A percentile compares a stretch with the other conserved stretches of the same genome.
Evolutionary conservation across 1,284 basidiomycete genomes (phyloP).

Genomic region (Malassezia globosa): DNA sequence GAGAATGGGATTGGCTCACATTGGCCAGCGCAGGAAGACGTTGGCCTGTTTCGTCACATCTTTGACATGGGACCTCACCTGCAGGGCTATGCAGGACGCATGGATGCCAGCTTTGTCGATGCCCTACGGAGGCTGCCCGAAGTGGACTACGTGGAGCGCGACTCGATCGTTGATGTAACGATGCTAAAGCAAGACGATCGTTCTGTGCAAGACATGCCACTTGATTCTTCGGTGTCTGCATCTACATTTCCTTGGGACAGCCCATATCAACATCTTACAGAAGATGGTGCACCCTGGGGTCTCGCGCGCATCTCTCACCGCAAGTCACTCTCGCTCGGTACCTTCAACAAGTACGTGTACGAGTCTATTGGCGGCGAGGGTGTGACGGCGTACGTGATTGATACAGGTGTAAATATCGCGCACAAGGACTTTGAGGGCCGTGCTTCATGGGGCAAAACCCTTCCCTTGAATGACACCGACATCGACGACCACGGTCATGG

Average conservation of each 20-base stretch:
- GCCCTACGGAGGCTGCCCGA: slow-evolving; percentile 75
- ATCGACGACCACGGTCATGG: slow-evolving; percentile 59
- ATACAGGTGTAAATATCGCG: slow-evolving; percentile 76
- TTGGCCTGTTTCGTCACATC: slow-evolving; percentile 31
- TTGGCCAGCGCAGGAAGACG: neutral
- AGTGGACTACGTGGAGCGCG: slow-evolving; percentile 82
- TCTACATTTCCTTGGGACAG: slow-evolving; percentile 32
- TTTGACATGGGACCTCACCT: slow-evolving; percentile 47
- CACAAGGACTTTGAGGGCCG: slow-evolving; percentile 82
- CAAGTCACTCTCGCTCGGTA: slow-evolving; percentile 62
- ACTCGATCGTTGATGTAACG: slow-evolving; percentile 49
- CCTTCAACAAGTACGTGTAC: slow-evolving; percentile 78
- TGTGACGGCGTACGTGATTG: slow-evolving; percentile 64
- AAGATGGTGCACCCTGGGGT: slow-evolving; percentile 84
- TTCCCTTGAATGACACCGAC: slow-evolving; percentile 59
- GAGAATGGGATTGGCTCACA: too few species aligned
- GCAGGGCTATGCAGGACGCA: slow-evolving; percentile 74
- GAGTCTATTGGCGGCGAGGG: slow-evolving; percentile 68
- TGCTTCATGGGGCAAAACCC: slow-evolving; percentile 51
- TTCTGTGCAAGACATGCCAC: slow-evolving; percentile 31
- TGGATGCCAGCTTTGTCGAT: slow-evolving; percentile 63
- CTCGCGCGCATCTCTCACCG: slow-evolving; percentile 92
- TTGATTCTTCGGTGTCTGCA: slow-evolving; percentile 32
- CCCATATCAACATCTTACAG: slow-evolving; percentile 47
- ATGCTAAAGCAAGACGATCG: slow-evolving; percentile 37